phyloP scores from a whole-genome alignment of 225 moss, liverwort and hornwort genomes.

The Bryoerythrophyllum caledonicum region DNA sequence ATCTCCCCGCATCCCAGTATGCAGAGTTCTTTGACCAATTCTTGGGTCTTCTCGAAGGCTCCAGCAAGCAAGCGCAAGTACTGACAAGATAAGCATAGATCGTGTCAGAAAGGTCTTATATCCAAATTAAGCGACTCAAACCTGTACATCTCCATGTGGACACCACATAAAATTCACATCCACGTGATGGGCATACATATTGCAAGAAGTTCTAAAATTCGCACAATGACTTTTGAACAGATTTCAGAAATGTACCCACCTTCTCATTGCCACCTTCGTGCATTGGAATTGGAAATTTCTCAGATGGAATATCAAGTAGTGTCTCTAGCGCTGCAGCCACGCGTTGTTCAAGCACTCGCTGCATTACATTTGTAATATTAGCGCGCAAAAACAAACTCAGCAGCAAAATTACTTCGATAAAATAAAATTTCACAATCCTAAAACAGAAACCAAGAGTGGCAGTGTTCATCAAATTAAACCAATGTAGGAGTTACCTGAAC shows the following conservation, averaged over 20 bases:
- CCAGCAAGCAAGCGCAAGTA: conserved; percentile 80
- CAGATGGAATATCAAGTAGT: conserved; percentile 69
- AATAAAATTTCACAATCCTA: neutral
- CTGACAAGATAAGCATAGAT: conserved; percentile 41
- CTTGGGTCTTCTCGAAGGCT: conserved; percentile 76
- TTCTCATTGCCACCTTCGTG: conserved; percentile 83
- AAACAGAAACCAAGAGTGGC: neutral
- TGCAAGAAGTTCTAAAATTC: conserved; percentile 10
- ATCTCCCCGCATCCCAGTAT: conserved; percentile 73
- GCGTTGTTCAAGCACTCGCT: conserved; percentile 93
- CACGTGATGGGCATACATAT: neutral
- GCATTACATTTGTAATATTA: conserved; percentile 38
- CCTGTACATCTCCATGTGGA: neutral
- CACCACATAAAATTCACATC: conserved; percentile 11
- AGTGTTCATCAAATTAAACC: conserved; percentile 10
- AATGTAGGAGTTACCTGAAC: conserved; percentile 64
- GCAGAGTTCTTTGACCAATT: conserved; percentile 79
- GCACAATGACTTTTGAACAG: neutral
- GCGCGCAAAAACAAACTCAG: conserved; percentile 14
- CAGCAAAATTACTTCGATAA: conserved; percentile 9
- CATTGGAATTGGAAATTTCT: conserved; percentile 56
- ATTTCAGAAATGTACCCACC: conserved; percentile 38
- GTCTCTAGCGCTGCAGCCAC: conserved; percentile 74
- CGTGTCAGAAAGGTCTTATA: conserved; percentile 23
- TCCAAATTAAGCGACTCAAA: conserved; percentile 12